A percentile compares a stretch with the other conserved stretches of the same genome.
These are phyloP conservation scores for Peronosclerospora sorghi DNA, from an alignment of 352 stramenopile species.

Conservation along the genomic window DNA sequence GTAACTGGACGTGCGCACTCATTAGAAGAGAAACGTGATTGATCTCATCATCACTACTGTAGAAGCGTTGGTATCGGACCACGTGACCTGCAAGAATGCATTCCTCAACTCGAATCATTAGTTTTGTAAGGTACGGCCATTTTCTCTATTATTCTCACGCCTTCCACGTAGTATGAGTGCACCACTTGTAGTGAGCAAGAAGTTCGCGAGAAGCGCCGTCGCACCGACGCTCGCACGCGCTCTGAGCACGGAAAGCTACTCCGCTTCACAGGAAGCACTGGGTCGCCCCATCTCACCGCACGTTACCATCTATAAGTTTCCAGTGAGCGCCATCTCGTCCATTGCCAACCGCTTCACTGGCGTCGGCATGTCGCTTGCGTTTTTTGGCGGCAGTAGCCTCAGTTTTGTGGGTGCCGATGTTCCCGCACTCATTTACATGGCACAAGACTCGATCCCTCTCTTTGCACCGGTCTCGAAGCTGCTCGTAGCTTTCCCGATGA, in stretches of 20 bases:
- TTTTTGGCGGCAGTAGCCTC: constrained; percentile 49
- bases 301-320: constrained; percentile 94
- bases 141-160: too few species aligned
- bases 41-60: too few species aligned
- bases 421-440: constrained; percentile 62
- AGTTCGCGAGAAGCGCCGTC: constrained; percentile 9
- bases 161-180: too few species aligned
- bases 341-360: constrained; percentile 92
- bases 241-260: constrained; percentile 50
- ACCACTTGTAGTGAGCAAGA: constrained; percentile 28
- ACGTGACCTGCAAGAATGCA: too few species aligned
- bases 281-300: constrained; percentile 91
- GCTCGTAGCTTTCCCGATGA: constrained; percentile 87
- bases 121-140: too few species aligned
- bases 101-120: too few species aligned
- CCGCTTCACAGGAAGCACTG: constrained; percentile 72
- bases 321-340: constrained; percentile 86
- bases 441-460: constrained; percentile 54
- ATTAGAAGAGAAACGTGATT: too few species aligned
- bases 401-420: constrained; percentile 75
- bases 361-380: constrained; percentile 74
- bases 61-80: too few species aligned
- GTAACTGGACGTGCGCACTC: constrained; percentile 4
- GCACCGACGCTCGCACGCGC: constrained; percentile 20
- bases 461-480: constrained; percentile 87